These are phyloP conservation scores for Populus simonii DNA, from an alignment of 345 rosid genomes.

Conservation along the genomic window DNA sequence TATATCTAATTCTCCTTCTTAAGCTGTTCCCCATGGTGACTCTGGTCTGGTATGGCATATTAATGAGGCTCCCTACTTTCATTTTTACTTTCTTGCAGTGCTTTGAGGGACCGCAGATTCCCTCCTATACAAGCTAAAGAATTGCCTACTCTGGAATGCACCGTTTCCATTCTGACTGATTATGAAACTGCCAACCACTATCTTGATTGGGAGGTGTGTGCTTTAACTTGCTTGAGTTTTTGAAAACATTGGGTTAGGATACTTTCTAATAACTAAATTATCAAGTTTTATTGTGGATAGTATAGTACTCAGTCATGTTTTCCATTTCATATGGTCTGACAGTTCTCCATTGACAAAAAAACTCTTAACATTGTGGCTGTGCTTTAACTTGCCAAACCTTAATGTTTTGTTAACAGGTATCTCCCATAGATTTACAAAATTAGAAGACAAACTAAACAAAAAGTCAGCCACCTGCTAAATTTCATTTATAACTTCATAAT, in stretches of 20 bases:
- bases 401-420: not conserved
- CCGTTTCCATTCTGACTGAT: slow-evolving; percentile 80
- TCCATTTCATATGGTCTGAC: not conserved
- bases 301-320: not conserved
- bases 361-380: not conserved
- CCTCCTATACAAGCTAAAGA: slow-evolving; percentile 92
- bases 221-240: not conserved
- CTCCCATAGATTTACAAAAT: not conserved
- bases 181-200: slow-evolving; percentile 75
- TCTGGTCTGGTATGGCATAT: not conserved
- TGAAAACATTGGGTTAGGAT: not conserved
- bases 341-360: not conserved
- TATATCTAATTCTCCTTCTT: not conserved
- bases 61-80: not conserved
- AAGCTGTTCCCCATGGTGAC: not conserved
- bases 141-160: slow-evolving; percentile 83
- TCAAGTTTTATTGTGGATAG: not conserved
- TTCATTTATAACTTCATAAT: not conserved
- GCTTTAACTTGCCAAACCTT: not conserved
- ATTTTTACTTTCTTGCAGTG: slow-evolving; percentile 48
- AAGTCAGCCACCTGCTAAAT: not conserved
- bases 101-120: slow-evolving; percentile 94
- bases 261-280: not conserved
- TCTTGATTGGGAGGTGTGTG: slow-evolving; percentile 95
- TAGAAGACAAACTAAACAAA: not conserved